Evolutionary conservation across 1,139 yeast species (phyloP), one percentile per base, ranked within the genome.

Genomic region (Williopsis jadinii): DNA sequence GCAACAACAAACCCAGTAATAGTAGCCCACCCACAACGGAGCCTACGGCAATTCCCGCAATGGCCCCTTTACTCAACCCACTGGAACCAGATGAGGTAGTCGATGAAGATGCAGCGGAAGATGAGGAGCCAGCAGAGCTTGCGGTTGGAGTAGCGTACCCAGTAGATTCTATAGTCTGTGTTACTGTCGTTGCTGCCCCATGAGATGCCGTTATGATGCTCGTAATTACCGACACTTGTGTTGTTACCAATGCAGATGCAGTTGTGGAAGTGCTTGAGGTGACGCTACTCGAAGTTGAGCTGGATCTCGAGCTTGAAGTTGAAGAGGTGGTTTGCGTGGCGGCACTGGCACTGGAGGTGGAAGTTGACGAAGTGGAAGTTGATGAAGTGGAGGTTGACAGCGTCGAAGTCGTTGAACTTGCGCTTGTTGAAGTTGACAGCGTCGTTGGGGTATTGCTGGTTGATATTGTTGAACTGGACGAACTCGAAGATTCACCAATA

Each of bases 21-120:
- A 55, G 30, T 2, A 67, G 54, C 1, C 67, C 68, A 36, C 85
- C 87, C 8, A 67, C 67, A 2, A 80, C 64, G 1, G 71, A 66
- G n/a, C 88, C 88, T 38, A 82, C 70, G 2, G 76, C 85, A 11
- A 80, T 75, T 37, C 88, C 90, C 1, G 83, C 88, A 49, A 80
- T 79, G n/a, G 81, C 81, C 19, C 92, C 92, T 8, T 73, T 70
- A 8, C 78, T 68, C 32, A 77, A 29, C 1, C 50, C 55, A 2
- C 40, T 24, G 9, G 46, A 33, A 3, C 31, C 15, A 11, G 42
- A 34, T 1, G 42, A n/a, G 11, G 32, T 9, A 3, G 42, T 33
- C 5, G 43, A 27, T 8, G 42, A 5, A 4, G 56, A 43, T 13
- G 52, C 34, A 8, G 49, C 30, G 8, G 51, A 26, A 9, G 46